These are phyloP conservation scores for Mortierella sp. DNA, from an alignment of 371 early-diverging fungal genomes.

Conservation along the genomic window DNA sequence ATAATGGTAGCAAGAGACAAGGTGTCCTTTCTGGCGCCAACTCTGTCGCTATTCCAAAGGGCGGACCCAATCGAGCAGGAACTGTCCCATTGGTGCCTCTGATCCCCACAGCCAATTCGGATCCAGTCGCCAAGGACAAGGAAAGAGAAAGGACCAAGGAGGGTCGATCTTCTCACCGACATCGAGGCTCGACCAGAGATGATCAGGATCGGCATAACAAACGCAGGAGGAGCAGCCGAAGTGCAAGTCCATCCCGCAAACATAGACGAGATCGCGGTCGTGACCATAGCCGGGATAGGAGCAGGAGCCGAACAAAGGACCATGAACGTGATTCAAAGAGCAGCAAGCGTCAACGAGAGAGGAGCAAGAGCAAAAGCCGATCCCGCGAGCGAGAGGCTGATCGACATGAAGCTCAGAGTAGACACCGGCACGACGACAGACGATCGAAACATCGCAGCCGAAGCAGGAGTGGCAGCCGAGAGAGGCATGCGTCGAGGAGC, in stretches of 20 bases:
- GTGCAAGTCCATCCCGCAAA: slow-evolving; percentile 12
- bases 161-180: neutral
- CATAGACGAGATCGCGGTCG: neutral
- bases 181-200: neutral
- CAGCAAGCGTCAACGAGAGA: neutral
- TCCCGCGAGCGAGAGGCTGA: neutral
- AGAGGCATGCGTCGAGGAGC: neutral
- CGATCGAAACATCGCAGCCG: slow-evolving; percentile 1
- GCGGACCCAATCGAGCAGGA: neutral
- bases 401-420: neutral
- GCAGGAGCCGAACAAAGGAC: neutral
- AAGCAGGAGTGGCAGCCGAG: slow-evolving; percentile 16
- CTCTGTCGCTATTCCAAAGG: neutral
- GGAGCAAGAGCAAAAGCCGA: slow-evolving; percentile 3
- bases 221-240: slow-evolving; percentile 18
- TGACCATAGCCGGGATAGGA: slow-evolving; percentile 6
- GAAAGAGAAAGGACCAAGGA: neutral
- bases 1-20: neutral
- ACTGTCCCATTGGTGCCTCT: slow-evolving; percentile 23
- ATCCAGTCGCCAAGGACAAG: neutral
- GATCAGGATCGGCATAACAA: slow-evolving; percentile 1
- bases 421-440: slow-evolving; percentile 1
- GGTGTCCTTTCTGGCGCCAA: neutral
- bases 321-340: neutral
- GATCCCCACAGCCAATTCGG: slow-evolving; percentile 11